Percentiles rank a stretch among this genome's conserved stretches.
Conservation (phyloP, 495 filamentous ascomycete species). For the Hyaloscypha variabilis region DNA sequence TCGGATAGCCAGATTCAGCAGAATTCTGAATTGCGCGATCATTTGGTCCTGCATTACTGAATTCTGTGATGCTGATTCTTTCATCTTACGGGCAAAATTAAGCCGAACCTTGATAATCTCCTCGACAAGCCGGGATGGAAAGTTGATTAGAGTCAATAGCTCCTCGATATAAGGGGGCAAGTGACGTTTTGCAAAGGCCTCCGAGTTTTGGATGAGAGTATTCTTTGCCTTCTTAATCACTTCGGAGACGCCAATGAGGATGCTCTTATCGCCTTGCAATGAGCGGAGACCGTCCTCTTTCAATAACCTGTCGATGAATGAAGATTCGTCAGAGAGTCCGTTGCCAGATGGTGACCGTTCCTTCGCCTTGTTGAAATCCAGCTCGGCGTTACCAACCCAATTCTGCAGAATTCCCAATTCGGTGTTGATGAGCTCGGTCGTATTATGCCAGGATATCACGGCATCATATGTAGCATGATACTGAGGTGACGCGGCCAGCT, state of each 20-base stretch:
- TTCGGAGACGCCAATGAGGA: constrained; percentile 78
- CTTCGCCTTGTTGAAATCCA: constrained; percentile 79
- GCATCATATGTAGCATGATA: constrained; percentile 83
- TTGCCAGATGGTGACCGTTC: constrained; percentile 55
- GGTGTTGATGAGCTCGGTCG: constrained; percentile 95
- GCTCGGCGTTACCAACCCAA: constrained; percentile 95
- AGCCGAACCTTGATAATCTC: constrained; percentile 94
- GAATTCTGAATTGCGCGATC: constrained; percentile 93
- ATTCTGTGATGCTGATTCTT: constrained; percentile 81
- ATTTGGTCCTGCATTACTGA: constrained; percentile 93
- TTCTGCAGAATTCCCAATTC: constrained; percentile 86
- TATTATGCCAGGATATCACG: constrained; percentile 95
- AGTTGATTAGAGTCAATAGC: constrained; percentile 92
- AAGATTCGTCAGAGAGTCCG: constrained; percentile 81
- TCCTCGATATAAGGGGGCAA: constrained; percentile 97
- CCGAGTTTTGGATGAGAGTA: constrained; percentile 85
- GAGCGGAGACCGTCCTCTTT: constrained; percentile 95
- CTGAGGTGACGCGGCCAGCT: constrained; percentile 68
- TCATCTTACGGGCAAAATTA: constrained; percentile 92
- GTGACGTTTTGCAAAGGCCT: constrained; percentile 85
- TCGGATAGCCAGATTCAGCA: constrained; percentile 85
- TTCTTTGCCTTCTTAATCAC: constrained; percentile 93
- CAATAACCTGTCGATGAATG: constrained; percentile 95
- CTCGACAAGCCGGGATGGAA: constrained; percentile 92
- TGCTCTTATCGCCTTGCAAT: constrained; percentile 79